These are phyloP conservation scores for Phytopythium vexans DNA, from an alignment of 352 stramenopile species.

Conservation along the genomic window DNA sequence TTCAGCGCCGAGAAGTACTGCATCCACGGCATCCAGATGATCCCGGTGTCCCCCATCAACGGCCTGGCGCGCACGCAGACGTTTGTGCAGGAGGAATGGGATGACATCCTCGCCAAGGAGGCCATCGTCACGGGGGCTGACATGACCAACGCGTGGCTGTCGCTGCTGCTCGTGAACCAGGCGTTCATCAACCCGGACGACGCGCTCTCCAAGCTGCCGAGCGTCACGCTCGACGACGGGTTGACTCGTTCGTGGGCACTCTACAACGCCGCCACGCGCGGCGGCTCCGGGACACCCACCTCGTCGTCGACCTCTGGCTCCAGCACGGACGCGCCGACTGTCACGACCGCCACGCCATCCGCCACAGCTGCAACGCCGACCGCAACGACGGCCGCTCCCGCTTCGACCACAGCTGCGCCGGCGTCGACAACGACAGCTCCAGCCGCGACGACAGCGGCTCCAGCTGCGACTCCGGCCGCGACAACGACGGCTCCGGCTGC, in stretches of 20 bases:
- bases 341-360: slow-evolving; percentile 3
- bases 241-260: slow-evolving; percentile 33
- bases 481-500: slow-evolving; percentile 6
- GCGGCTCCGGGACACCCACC: not conserved
- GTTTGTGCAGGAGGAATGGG: slow-evolving; percentile 75
- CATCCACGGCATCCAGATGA: slow-evolving; percentile 58
- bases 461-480: not conserved
- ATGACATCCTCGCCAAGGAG: slow-evolving; percentile 62
- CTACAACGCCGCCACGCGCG: slow-evolving; percentile 6
- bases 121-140: slow-evolving; percentile 32
- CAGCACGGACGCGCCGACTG: slow-evolving; percentile 1
- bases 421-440: slow-evolving; percentile 8
- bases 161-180: slow-evolving; percentile 53
- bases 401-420: slow-evolving; percentile 4
- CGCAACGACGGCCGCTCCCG: slow-evolving; percentile 7
- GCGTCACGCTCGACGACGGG: slow-evolving; percentile 26
- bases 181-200: slow-evolving; percentile 36
- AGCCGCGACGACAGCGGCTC: slow-evolving; percentile 1
- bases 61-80: slow-evolving; percentile 49
- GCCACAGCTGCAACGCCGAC: slow-evolving; percentile 2
- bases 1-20: slow-evolving; percentile 46
- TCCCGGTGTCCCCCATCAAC: slow-evolving; percentile 64
- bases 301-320: not conserved
- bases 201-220: slow-evolving; percentile 24
- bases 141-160: slow-evolving; percentile 43